phyloP scores from a whole-genome alignment of 2,329 filamentous ascomycete species.

The Cercospora sp. region DNA sequence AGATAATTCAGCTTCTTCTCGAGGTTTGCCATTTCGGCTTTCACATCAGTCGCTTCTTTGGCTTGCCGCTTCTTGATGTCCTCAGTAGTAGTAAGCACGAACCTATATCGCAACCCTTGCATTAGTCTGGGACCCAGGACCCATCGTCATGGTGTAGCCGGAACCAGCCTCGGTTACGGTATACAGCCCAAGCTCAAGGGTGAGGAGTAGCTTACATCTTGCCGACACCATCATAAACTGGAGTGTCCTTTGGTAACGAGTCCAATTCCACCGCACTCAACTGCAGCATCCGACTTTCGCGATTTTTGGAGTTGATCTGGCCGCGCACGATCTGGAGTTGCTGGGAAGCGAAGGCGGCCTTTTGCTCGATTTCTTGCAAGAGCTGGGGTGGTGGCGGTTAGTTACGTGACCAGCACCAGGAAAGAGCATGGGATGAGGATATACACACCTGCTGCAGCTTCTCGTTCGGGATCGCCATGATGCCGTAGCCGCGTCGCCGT shows the following conservation, averaged over 20 bases:
- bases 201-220: constrained; percentile 70
- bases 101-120: constrained; percentile 59
- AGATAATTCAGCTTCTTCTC: constrained; percentile 90
- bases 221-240: constrained; percentile 90
- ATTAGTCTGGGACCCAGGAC: constrained; percentile 20
- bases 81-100: constrained; percentile 73
- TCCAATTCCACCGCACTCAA: constrained; percentile 81
- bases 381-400: constrained; percentile 57
- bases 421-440: not conserved
- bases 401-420: not conserved
- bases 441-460: constrained; percentile 80
- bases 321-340: constrained; percentile 84
- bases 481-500: not conserved
- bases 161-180: constrained; percentile 16
- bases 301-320: constrained; percentile 81
- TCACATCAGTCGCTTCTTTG: constrained; percentile 71
- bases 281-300: constrained; percentile 84
- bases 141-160: constrained; percentile 11
- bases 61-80: constrained; percentile 75
- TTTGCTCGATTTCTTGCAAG: constrained; percentile 89
- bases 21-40: constrained; percentile 75
- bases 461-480: constrained; percentile 91
- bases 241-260: constrained; percentile 71
- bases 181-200: constrained; percentile 5
- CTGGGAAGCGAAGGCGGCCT: constrained; percentile 84